Percentiles rank a stretch among this genome's conserved stretches.
These are phyloP conservation scores for Penicillium paradoxum DNA, from an alignment of 495 filamentous ascomycete species.

Conservation along the genomic window DNA sequence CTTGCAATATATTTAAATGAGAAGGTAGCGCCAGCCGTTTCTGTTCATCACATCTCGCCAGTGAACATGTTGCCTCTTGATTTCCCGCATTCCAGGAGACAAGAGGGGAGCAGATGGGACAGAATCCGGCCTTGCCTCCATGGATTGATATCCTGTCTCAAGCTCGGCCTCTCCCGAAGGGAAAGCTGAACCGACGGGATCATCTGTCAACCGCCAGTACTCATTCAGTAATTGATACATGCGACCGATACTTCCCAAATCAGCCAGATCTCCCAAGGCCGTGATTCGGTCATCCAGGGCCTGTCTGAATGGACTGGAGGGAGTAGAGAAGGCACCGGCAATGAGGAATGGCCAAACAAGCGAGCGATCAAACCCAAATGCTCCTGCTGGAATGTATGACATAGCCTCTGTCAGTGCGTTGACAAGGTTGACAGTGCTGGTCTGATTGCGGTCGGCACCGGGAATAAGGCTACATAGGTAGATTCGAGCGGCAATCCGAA, in stretches of 20 bases:
- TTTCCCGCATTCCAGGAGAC: constrained; percentile 11
- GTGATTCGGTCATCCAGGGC: constrained; percentile 8
- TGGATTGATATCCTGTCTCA: too few relatives aligned
- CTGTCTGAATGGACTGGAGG: constrained; percentile 64
- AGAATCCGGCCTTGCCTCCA: too few relatives aligned
- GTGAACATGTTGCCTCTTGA: constrained; percentile 57
- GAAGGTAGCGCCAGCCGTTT: constrained; percentile 86
- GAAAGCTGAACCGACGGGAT: constrained; percentile 12
- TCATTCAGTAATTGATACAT: constrained; percentile 74
- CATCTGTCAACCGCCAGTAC: constrained; percentile 73
- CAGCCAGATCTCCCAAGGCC: constrained; percentile 67
- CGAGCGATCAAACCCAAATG: constrained; percentile 79
- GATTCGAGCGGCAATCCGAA: constrained; percentile 87
- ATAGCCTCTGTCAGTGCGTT: constrained; percentile 65
- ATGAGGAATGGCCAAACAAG: constrained; percentile 92
- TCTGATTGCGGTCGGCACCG: constrained; percentile 68
- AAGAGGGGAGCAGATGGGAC: neutral
- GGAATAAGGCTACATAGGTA: constrained; percentile 93
- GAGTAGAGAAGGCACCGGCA: constrained; percentile 66
- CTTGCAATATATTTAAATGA: too few relatives aligned
- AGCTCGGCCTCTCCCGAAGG: constrained; percentile 27
- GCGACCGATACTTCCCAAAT: constrained; percentile 81
- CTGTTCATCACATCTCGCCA: constrained; percentile 94
- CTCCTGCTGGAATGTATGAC: constrained; percentile 73
- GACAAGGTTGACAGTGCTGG: constrained; percentile 67